Evolutionary conservation across 2,329 filamentous ascomycete genomes (phyloP).

Genomic region (Blumeria hordei): DNA sequence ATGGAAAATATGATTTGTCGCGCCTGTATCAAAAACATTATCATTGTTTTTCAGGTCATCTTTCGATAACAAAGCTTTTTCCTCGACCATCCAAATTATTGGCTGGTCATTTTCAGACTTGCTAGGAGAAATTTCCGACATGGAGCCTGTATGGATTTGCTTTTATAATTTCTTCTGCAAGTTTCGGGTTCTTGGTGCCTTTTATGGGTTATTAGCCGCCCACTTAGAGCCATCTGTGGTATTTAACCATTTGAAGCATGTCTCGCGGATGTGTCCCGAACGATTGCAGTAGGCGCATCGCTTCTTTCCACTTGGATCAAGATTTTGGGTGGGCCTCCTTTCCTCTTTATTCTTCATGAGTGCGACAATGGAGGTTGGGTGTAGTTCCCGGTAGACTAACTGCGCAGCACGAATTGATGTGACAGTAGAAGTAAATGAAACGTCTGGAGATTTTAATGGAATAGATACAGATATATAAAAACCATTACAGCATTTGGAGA

Average conservation of each 20-base stretch:
- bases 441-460: background rate
- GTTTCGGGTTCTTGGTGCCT: background rate
- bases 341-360: no score
- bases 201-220: background rate
- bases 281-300: background rate
- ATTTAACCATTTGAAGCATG: background rate
- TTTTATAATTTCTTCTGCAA: background rate
- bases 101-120: no score
- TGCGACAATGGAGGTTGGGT: background rate
- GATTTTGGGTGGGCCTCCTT: no score
- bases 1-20: no score
- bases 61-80: background rate
- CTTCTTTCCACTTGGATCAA: background rate
- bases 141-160: no score
- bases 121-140: no score
- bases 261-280: background rate
- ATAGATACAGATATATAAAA: slow-evolving; percentile 1
- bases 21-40: no score
- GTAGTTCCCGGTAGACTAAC: background rate
- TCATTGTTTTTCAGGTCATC: no score
- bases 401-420: background rate
- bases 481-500: background rate
- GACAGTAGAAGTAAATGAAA: background rate
- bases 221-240: background rate
- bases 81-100: background rate